Evolutionary conservation across 352 stramenopile genomes (phyloP).

Genomic region (Phytopythium ostracodes): DNA sequence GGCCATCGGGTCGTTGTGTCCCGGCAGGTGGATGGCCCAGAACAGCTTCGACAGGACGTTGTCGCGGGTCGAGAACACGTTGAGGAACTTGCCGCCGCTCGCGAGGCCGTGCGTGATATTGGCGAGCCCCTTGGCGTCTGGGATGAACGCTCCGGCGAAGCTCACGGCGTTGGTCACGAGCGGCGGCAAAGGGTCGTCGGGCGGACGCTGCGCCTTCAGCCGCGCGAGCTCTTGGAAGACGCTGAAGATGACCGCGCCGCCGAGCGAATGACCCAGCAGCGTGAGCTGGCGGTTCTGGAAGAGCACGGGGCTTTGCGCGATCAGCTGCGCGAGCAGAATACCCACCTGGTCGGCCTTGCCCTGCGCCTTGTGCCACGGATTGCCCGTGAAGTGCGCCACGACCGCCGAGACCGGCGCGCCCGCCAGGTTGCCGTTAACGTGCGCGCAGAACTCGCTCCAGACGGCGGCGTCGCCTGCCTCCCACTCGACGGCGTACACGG

Average conservation of each 20-base stretch:
- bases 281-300: conserved; percentile 50
- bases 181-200: conserved; percentile 6
- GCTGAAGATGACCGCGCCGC: conserved; percentile 71
- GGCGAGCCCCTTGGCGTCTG: conserved; percentile 26
- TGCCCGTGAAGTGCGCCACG: conserved; percentile 71
- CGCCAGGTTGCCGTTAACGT: conserved; percentile 60
- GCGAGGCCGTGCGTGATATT: conserved; percentile 34
- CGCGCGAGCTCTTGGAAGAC: conserved; percentile 61
- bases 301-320: conserved; percentile 47
- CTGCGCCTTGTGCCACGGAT: conserved; percentile 83
- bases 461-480: conserved; percentile 64
- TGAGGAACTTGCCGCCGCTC: conserved; percentile 52
- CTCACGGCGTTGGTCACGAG: conserved; percentile 52
- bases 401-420: conserved; percentile 47
- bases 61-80: conserved; percentile 77
- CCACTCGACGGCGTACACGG: conserved; percentile 73
- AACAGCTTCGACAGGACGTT: conserved; percentile 74
- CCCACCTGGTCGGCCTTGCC: conserved; percentile 78
- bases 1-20: conserved; percentile 28
- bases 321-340: conserved; percentile 60
- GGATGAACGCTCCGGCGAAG: conserved; percentile 71
- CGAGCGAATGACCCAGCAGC: conserved; percentile 77
- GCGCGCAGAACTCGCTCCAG: conserved; percentile 79
- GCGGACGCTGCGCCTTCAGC: conserved; percentile 19
- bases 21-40: conserved; percentile 54